Evolutionary conservation across 345 rosid genomes (phyloP), one percentile per base, ranked within the genome.

Genomic region (Rhodamnia argentea): DNA sequence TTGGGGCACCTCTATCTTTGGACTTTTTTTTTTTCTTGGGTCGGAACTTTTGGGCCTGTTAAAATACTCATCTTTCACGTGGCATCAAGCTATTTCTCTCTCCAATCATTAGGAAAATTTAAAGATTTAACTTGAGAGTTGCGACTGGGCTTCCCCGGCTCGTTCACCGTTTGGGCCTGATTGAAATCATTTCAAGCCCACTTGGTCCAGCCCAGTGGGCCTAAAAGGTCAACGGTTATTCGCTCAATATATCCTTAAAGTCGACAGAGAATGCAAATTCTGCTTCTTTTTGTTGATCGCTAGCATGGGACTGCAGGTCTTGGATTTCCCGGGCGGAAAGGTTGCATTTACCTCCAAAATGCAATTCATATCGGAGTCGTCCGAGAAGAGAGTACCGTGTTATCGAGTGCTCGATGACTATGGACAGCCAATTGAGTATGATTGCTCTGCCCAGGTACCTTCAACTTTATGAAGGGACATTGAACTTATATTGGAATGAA

Each of bases 321-420:
- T 94, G 89, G 92, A 94, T 85, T 94, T 95, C 55, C 97, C 97
- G 4, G 98, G 98, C 52, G 97, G 96, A 42, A 94, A 92, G 85
- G 94, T 94, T 64, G 26, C 90, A 52, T 96, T 90, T 82, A 92
- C 91, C 58, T 81, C 91, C 4, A 89, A 90, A 85, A 85, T 94
- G 90, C 87, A 83, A 47, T 96, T 94, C 91, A 90, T 96, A 7
- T 59, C 92, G 15, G 93, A 89, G 56, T 89, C 91, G 10, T 8
- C 87, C 8, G 86, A 89, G 10, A 87, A 86, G 57, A 91, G 95
- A 29, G 86, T 94, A 14, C 95, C 94, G 2, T 96, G 98, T 60
- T 96, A 92, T 58, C 90, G 94, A 37, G 95, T 94, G 74, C 94
- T 96, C 13, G 85, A 92, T 50, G 91, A 92, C 81, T 64, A 87